Evolutionary conservation across 192 early-diverging fungal species (phyloP).

Genomic region (Coemansia sp.): DNA sequence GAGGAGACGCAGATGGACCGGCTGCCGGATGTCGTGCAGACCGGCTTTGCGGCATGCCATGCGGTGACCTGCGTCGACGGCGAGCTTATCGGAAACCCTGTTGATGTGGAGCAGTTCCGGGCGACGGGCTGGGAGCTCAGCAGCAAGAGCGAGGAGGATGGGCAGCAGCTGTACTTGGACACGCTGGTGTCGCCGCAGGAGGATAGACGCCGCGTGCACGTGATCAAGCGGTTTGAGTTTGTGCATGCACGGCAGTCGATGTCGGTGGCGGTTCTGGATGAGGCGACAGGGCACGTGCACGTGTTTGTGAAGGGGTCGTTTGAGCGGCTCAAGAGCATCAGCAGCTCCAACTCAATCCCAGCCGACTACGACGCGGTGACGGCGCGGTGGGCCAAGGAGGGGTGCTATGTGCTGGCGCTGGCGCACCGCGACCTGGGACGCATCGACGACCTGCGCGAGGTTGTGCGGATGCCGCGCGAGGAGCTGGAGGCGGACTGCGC

Average conservation of each 20-base stretch:
- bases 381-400: constrained; percentile 62
- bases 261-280: constrained; percentile 66
- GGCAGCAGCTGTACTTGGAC: constrained; percentile 42
- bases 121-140: constrained; percentile 58
- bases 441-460: constrained; percentile 35
- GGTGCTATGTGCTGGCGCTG: constrained; percentile 79
- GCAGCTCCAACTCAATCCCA: constrained; percentile 54
- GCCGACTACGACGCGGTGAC: constrained; percentile 59
- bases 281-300: constrained; percentile 54
- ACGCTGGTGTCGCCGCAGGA: constrained; percentile 50
- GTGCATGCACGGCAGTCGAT: constrained; percentile 73
- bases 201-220: constrained; percentile 37
- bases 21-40: constrained; percentile 28
- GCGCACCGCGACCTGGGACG: constrained; percentile 64
- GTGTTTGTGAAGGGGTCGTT: constrained; percentile 81
- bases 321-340: constrained; percentile 65
- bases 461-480: constrained; percentile 55
- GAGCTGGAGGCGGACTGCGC: constrained; percentile 60
- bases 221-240: constrained; percentile 76
- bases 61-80: constrained; percentile 60
- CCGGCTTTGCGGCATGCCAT: constrained; percentile 66
- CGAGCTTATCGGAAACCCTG: constrained; percentile 67
- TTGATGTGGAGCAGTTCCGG: constrained; percentile 79
- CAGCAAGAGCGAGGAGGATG: neutral
- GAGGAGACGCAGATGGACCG: constrained; percentile 23